Base-by-base conservation (phyloP, 2,329 filamentous ascomycete species). In the Fusarium gaditjirri region DNA sequence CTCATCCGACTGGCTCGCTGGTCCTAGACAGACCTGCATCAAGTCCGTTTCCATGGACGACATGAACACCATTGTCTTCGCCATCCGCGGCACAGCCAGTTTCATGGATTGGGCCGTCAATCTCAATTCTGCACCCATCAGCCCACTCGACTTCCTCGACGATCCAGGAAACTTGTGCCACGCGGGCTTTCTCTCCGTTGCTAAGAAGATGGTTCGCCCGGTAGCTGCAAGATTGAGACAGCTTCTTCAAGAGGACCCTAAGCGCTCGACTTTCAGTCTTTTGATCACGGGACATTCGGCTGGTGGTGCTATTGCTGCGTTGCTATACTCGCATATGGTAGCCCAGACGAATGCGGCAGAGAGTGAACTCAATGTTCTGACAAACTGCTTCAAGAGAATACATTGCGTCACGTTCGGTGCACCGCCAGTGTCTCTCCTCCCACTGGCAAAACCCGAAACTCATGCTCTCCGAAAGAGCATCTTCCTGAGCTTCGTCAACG, bases 31-130 rank as follows among this genome's bases (percentile, higher is more conserved):
- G 29, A 95, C 95, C 91, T 90, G 93, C 21, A 91, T 97, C 78
- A 95, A 95, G 78, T 94, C 92, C 0, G 87, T 95, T 1, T 90
- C 93, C 3, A 89, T 94, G 78, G 93, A 96, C 76, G 86, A 93
- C 75, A 90, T 91, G 83, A 90, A 93, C 78, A 91, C 91, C 23
- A 91, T 97, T 61, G 92, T 97, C 16, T 93, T 97, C 76, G 93
- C 94, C 19, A 93, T 97, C 69, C 89, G 94, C 25, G 94, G 94
- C 25, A 94, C 91, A 2, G 90, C 93, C 29, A 92, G 89, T 11
- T 93, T 96, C 74, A 90, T 93, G 84, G 94, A 97, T 81, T 97
- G 94, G 94, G 88, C 92, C 4, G 92, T 96, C 49, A 97, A 97
- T 79, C 86, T 96, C 59, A 89, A 93, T 54, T 88, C 88, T 3